Evolutionary conservation across 2,329 filamentous ascomycete species (phyloP).

Genomic region (Cladosporium halotolerans): DNA sequence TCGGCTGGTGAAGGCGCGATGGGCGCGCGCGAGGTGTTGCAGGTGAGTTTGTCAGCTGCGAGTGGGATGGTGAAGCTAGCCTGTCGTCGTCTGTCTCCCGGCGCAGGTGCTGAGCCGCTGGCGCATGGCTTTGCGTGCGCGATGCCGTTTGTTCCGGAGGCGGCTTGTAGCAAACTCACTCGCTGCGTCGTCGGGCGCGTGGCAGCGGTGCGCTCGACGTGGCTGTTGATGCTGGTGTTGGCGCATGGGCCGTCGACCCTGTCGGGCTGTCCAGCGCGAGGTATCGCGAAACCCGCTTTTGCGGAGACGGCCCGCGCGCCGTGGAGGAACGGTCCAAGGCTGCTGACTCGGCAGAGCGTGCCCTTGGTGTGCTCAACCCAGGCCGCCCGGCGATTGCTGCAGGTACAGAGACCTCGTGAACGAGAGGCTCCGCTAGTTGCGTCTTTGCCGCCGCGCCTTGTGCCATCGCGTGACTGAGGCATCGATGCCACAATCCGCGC

Average conservation of each 20-base stretch:
- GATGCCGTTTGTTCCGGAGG: not conserved
- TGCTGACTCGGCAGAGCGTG: too few relatives aligned
- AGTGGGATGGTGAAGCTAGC: constrained; percentile 1
- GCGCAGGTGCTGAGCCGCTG: constrained; percentile 7
- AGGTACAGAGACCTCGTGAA: not conserved
- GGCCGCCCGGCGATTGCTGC: not conserved
- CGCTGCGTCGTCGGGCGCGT: not conserved
- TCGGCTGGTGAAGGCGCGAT: constrained; percentile 4
- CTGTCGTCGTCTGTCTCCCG: not conserved
- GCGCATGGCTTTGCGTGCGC: constrained; percentile 4
- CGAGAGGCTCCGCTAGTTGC: not conserved
- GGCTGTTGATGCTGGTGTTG: not conserved
- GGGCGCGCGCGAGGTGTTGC: not conserved
- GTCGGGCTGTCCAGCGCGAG: not conserved
- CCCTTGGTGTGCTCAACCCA: too few relatives aligned
- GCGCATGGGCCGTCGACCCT: not conserved
- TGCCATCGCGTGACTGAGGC: too few relatives aligned
- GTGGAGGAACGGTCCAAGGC: too few relatives aligned
- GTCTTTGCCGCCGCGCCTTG: too few relatives aligned
- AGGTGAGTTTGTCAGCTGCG: constrained; percentile 24
- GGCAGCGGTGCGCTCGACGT: not conserved
- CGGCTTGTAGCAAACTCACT: not conserved
- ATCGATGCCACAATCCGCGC: too few relatives aligned
- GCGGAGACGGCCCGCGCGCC: too few relatives aligned
- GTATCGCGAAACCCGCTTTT: too few relatives aligned